phyloP scores from a whole-genome alignment of 192 early-diverging fungal species.

The Gorgonomyces haynaldii region DNA sequence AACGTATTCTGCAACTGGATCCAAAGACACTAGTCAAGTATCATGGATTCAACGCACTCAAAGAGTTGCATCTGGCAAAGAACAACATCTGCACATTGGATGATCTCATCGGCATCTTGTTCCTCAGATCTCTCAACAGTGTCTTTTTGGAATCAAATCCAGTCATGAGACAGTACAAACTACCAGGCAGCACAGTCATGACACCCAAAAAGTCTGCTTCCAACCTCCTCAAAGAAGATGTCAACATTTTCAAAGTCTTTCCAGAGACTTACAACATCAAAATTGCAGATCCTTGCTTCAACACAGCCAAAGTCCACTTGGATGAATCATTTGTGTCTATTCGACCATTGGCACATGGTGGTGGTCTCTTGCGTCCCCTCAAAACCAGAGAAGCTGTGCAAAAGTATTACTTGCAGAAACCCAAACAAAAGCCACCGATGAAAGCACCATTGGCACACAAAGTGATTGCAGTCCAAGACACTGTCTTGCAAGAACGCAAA shows the following conservation, averaged over 20 bases:
- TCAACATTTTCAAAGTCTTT: constrained; percentile 14
- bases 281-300: constrained; percentile 18
- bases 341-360: neutral
- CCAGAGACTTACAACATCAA: constrained; percentile 17
- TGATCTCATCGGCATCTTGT: constrained; percentile 29
- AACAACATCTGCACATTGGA: constrained; percentile 27
- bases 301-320: no score
- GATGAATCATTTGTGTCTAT: neutral
- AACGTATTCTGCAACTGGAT: neutral
- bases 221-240: no score
- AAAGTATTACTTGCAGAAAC: no score
- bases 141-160: constrained; percentile 44
- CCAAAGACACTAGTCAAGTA: constrained; percentile 13
- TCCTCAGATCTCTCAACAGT: constrained; percentile 21
- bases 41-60: constrained; percentile 28
- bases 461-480: neutral
- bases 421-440: constrained; percentile 1
- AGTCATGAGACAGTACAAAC: constrained; percentile 16
- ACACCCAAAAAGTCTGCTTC: no score
- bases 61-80: constrained; percentile 32
- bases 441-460: no score
- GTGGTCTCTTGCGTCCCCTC: neutral
- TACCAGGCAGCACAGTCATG: no score
- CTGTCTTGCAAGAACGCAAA: constrained; percentile 15
- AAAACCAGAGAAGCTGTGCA: neutral